Conservation (phyloP, 1,284 basidiomycete genomes). For the Singerocomus rubriflavus region DNA sequence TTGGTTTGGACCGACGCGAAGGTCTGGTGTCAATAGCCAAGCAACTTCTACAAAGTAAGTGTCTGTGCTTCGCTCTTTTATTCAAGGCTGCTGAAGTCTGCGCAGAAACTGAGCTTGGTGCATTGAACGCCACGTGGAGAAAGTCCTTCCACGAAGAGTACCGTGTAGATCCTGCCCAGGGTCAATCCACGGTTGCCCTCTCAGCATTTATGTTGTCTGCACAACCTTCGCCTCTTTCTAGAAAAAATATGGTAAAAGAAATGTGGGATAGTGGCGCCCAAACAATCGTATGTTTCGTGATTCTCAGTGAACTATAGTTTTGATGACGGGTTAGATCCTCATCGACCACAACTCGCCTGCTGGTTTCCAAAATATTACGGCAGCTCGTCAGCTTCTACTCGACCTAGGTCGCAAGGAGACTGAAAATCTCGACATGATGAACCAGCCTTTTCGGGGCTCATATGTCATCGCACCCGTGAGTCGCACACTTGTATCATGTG, state of each 20-base stretch:
- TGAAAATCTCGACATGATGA: constrained; percentile 41
- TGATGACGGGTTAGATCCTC: constrained; percentile 54
- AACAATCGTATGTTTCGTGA: constrained; percentile 54
- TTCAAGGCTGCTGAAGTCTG: constrained; percentile 16
- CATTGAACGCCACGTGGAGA: constrained; percentile 50
- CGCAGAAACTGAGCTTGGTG: constrained; percentile 47
- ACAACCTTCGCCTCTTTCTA: constrained; percentile 57
- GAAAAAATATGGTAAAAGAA: constrained; percentile 70
- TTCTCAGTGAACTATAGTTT: constrained; percentile 12
- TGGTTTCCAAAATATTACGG: constrained; percentile 82
- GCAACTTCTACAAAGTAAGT: constrained; percentile 54
- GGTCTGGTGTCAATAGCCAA: constrained; percentile 66
- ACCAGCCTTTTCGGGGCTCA: constrained; percentile 48
- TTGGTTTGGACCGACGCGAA: constrained; percentile 69
- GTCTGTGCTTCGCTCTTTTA: not conserved
- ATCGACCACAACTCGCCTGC: constrained; percentile 80
- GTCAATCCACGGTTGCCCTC: constrained; percentile 64
- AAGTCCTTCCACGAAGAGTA: constrained; percentile 53
- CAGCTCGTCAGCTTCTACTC: constrained; percentile 80
- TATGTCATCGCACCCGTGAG: constrained; percentile 83
- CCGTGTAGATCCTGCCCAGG: constrained; percentile 36
- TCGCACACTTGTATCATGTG: constrained; percentile 10
- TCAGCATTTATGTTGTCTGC: constrained; percentile 85
- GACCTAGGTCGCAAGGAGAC: constrained; percentile 60
- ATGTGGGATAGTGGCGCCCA: constrained; percentile 91